These are phyloP conservation scores for Cucurbita argyrosperma DNA, from an alignment of 306 rosid genomes.

Conservation along the genomic window DNA sequence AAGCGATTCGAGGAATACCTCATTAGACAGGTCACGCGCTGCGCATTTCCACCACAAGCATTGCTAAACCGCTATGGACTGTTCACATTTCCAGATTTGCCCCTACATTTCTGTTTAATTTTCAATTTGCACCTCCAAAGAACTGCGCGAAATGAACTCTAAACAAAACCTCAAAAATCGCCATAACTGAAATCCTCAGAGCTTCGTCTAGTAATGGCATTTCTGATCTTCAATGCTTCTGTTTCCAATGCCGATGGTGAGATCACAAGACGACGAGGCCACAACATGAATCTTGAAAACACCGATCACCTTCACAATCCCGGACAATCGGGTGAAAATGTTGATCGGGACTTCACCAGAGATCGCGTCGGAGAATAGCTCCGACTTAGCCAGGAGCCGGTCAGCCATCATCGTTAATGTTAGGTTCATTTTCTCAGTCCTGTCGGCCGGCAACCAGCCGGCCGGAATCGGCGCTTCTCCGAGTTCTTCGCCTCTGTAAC, in stretches of 20 bases:
- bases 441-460: slow-evolving; percentile 14
- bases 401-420: slow-evolving; percentile 40
- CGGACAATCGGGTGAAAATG: slow-evolving; percentile 12
- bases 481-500: slow-evolving; percentile 38
- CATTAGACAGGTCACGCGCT: neutral
- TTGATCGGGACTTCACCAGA: slow-evolving; percentile 28
- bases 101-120: neutral
- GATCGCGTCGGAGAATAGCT: slow-evolving; percentile 16
- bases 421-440: slow-evolving; percentile 19
- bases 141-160: neutral
- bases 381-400: slow-evolving; percentile 17
- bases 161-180: neutral
- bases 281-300: slow-evolving; percentile 23
- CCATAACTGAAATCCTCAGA: slow-evolving; percentile 1
- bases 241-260: slow-evolving; percentile 6
- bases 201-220: slow-evolving; percentile 23
- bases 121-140: neutral
- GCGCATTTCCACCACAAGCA: neutral
- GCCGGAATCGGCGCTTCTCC: slow-evolving; percentile 36
- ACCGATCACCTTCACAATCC: slow-evolving; percentile 16
- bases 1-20: neutral
- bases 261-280: slow-evolving; percentile 35
- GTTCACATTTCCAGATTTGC: neutral
- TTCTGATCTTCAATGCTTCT: neutral
- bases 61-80: neutral